Base-by-base conservation (phyloP, 2,329 filamentous ascomycete genomes). In the Venturia carpophila region DNA sequence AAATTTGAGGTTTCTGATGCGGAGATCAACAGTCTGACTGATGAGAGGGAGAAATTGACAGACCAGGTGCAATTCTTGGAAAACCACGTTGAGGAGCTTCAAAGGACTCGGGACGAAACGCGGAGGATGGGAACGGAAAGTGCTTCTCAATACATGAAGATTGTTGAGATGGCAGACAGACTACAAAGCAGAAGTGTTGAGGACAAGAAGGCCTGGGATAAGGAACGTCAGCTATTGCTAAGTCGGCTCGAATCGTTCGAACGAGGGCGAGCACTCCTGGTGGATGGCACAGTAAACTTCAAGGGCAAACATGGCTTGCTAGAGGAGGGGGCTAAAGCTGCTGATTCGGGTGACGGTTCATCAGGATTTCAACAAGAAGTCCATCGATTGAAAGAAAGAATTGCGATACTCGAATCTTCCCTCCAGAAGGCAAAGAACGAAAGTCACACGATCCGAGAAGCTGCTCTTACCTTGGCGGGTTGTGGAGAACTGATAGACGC, bases 41-140 rank as follows among this genome's bases (percentile, higher is more conserved):
- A 81, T 66, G 81, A 82, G 69, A 82, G 79, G 67, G 75, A 81
- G 64, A 77, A 78, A 49, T 68, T 84, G 10, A 75, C 79, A 64
- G 72, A 77, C 24, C 79, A 82, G 68, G 74, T 82, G 41, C 72
- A 76, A 21, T 70, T 73, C 15, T 70, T 84, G n/a, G 80, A 84
- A 69, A 70, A 67, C 39, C 78, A 82, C 65, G 73, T 83, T 1
- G 78, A 82, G 65, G 79, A 83, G 11, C 70, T 82, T 52, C 75
- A 79, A 56, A 75, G 76, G 65, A 79, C 77, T 66, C 73, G 80
- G 55, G 81, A 84, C 52, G 75, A 79, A 58, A 78, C 77, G 21
- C 73, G 77, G n/a, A 70, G 73, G 37, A 74, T 79, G 61, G 71
- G 77, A 3, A 73, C 73, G 2, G 73, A 74, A 4, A 79, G 80